These are phyloP conservation scores for Lachnellula willkommii DNA, from an alignment of 2,329 filamentous ascomycete species.

Conservation along the genomic window DNA sequence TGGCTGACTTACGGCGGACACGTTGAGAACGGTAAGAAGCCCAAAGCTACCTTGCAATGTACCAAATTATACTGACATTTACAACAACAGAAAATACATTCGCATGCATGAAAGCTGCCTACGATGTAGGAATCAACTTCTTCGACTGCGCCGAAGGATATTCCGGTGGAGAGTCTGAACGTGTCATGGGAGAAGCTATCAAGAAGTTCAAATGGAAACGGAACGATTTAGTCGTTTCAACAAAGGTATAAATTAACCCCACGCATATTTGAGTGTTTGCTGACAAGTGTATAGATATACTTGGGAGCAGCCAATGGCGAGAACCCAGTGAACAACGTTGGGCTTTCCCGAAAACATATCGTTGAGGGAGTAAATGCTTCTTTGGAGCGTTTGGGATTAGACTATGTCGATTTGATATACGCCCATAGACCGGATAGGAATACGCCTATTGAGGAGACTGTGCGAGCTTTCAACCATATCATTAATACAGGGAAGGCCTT, in stretches of 20 bases:
- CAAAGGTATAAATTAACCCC: slow-evolving; percentile 37
- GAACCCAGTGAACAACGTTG: slow-evolving; percentile 46
- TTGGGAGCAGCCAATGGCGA: slow-evolving; percentile 49
- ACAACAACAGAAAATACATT: slow-evolving; percentile 49
- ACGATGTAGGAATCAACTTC: slow-evolving; percentile 52
- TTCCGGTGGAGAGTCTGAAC: slow-evolving; percentile 47
- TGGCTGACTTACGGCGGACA: slow-evolving; percentile 74
- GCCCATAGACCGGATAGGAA: slow-evolving; percentile 63
- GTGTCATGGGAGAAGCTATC: slow-evolving; percentile 50
- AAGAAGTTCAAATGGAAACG: slow-evolving; percentile 53
- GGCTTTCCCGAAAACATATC: slow-evolving; percentile 54
- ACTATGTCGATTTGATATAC: slow-evolving; percentile 64
- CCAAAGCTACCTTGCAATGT: not conserved
- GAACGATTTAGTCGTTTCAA: slow-evolving; percentile 52
- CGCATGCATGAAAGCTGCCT: slow-evolving; percentile 56
- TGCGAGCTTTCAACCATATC: slow-evolving; percentile 65
- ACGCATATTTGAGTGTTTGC: not conserved
- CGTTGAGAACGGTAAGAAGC: slow-evolving; percentile 53
- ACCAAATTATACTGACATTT: not conserved
- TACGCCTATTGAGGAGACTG: slow-evolving; percentile 66
- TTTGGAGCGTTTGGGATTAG: slow-evolving; percentile 40
- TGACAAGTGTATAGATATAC: slow-evolving; percentile 46
- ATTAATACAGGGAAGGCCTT: slow-evolving; percentile 63
- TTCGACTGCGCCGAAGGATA: slow-evolving; percentile 55
- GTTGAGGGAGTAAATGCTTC: slow-evolving; percentile 53